A percentile compares a stretch with the other conserved stretches of the same genome.
phyloP scores from a whole-genome alignment of 2,329 filamentous ascomycete genomes.

The Cladophialophora psammophila region DNA sequence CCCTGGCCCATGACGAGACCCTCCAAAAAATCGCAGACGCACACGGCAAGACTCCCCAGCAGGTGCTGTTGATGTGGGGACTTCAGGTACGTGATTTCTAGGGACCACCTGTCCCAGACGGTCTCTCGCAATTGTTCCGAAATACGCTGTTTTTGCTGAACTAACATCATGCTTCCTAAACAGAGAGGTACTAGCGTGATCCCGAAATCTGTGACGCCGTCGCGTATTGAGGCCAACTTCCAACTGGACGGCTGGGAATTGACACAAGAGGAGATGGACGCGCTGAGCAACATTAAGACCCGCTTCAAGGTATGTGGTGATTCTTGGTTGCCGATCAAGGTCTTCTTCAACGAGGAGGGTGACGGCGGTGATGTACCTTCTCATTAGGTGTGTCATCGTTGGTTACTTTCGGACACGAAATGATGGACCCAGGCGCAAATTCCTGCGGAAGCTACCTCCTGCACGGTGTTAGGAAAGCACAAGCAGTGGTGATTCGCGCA shows the following conservation, averaged over 20 bases:
- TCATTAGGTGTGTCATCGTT: conserved; percentile 19
- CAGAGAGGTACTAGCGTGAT: conserved; percentile 75
- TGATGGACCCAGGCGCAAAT: background rate
- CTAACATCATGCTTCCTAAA: conserved; percentile 5
- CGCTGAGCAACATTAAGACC: conserved; percentile 72
- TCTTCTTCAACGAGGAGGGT: conserved; percentile 67
- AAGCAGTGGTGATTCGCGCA: background rate
- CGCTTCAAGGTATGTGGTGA: conserved; percentile 86
- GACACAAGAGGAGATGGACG: conserved; percentile 73
- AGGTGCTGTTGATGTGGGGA: conserved; percentile 82
- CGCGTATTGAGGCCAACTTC: conserved; percentile 78
- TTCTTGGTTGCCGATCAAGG: conserved; percentile 66
- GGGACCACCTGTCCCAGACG: background rate
- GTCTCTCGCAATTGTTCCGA: background rate
- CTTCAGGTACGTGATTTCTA: conserved; percentile 49
- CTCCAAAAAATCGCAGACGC: conserved; percentile 40
- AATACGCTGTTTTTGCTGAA: background rate
- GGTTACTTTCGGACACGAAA: background rate
- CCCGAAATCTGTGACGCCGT: conserved; percentile 79
- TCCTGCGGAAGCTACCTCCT: background rate
- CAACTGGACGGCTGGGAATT: conserved; percentile 77
- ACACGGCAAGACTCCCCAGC: conserved; percentile 58
- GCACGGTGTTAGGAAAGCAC: conserved; percentile 1
- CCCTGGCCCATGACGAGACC: conserved; percentile 63
- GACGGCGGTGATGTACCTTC: conserved; percentile 34